Evolutionary conservation across 371 early-diverging fungal genomes (phyloP).

Genomic region (Mucor circinelloides): DNA sequence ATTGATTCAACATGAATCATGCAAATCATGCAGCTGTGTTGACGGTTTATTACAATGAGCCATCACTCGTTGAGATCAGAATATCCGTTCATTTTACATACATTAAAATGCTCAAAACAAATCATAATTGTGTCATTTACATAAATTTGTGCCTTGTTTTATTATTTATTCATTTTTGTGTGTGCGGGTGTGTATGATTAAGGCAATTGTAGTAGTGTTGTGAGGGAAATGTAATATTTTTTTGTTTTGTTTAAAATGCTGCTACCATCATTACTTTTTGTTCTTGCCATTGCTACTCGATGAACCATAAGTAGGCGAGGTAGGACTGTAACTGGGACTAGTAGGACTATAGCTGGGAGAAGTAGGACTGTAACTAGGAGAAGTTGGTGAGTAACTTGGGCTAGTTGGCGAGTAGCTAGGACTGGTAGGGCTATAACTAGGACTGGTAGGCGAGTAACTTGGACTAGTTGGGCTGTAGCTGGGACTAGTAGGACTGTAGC

Average conservation of each 20-base stretch:
- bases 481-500: constrained; percentile 75
- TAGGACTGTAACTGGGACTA: constrained; percentile 62
- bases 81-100: background rate
- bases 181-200: background rate
- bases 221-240: background rate
- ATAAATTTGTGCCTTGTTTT: background rate
- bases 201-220: background rate
- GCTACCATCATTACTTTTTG: background rate
- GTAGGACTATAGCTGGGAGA: constrained; percentile 52
- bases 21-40: background rate
- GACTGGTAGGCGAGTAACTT: constrained; percentile 61
- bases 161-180: background rate
- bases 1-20: background rate
- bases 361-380: constrained; percentile 72
- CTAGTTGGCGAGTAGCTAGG: constrained; percentile 80
- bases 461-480: constrained; percentile 54
- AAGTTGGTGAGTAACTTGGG: constrained; percentile 82
- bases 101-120: background rate
- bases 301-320: constrained; percentile 62
- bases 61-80: background rate
- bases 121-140: background rate
- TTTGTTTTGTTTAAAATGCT: background rate
- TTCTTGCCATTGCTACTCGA: constrained; percentile 47
- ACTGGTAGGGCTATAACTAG: constrained; percentile 59
- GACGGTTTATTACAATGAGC: background rate